Base-by-base conservation (phyloP, 352 stramenopile genomes). In the Nothophytophthora sp. region DNA sequence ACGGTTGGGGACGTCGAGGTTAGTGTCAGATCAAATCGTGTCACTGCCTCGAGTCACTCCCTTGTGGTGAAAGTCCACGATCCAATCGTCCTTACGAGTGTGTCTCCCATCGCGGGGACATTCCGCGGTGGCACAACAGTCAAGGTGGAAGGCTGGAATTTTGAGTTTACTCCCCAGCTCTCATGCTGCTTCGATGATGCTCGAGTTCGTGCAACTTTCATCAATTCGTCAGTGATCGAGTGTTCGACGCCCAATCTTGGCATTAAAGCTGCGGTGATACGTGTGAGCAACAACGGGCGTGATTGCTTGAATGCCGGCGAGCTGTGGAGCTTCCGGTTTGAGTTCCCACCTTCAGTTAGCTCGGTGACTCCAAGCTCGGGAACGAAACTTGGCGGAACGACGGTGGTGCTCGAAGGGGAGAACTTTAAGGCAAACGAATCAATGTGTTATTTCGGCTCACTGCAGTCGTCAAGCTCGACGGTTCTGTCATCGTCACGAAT, bases 131-230 rank as follows among this genome's bases (percentile, higher is more conserved):
- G 70, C 10, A 90, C 80, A 0, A 50, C 16, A 4, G 44, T 90
- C 4, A 39, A 28, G 11, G 55, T 94, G 9, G 12, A 55, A 19
- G 83, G 83, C 1, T 69, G 49, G 37, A 70, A 81, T 23, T 89
- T 92, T 40, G 15, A 70, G 10, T 62, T 80, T 10, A 83, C 77
- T 1, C 67, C 62, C 3, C 33, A 70, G 11, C 49, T 95, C 0
- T 66, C 73, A 5, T 96, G 87, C 36, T 87, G 80, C 32, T 94
- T 96, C 60, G 68, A 64, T 22, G 52, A 64, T 11, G 38, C 57
- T n/a, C 55, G 41, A 1, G 72, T 88, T 5, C 56, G 65, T 37
- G 83, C 81, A 22, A 73, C 67, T 1, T 90, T 90, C 47, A 58
- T 86, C 15, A 96, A 92, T 27, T 49, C 70, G 1, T 82, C 83